Percentiles rank a stretch among this genome's conserved stretches.
phyloP scores from a whole-genome alignment of 495 filamentous ascomycete genomes.

The Neurospora sp. region DNA sequence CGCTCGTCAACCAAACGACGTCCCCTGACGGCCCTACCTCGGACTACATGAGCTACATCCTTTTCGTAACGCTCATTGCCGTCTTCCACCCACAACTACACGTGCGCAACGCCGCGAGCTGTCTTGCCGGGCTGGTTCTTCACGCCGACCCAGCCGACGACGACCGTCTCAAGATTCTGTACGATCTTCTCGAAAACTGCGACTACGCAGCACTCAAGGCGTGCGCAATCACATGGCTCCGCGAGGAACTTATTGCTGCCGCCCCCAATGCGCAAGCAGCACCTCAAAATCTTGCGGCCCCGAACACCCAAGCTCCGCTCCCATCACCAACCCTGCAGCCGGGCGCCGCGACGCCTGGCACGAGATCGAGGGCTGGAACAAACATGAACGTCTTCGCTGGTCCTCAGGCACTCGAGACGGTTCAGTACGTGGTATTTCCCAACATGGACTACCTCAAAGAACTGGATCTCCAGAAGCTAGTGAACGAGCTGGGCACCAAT shows the following conservation, averaged over 20 bases:
- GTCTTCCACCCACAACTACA: conserved; percentile 57
- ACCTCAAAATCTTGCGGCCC: neutral
- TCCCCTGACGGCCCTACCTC: conserved; percentile 16
- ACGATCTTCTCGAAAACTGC: conserved; percentile 71
- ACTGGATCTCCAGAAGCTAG: conserved; percentile 12
- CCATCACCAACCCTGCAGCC: conserved; percentile 1
- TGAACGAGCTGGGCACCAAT: conserved; percentile 26
- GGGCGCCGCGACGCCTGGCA: conserved; percentile 8
- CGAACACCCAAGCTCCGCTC: neutral
- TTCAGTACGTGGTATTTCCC: conserved; percentile 38
- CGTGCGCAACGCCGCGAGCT: conserved; percentile 63
- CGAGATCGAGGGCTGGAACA: conserved; percentile 12
- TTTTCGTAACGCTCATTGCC: conserved; percentile 54
- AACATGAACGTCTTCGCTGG: conserved; percentile 48
- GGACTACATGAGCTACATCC: conserved; percentile 46
- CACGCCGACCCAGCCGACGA: conserved; percentile 65
- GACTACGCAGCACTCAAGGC: conserved; percentile 69
- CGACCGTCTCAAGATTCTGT: conserved; percentile 64
- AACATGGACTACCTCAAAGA: conserved; percentile 21
- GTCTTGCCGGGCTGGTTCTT: conserved; percentile 60
- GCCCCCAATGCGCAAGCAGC: conserved; percentile 5
- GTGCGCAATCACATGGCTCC: conserved; percentile 76
- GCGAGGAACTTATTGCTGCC: conserved; percentile 64
- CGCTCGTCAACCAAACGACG: conserved; percentile 4
- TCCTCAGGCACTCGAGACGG: conserved; percentile 35